A percentile compares a stretch with the other conserved stretches of the same genome.
phyloP scores from a whole-genome alignment of 768 basidiomycete genomes.

The Suillus alpinus region DNA sequence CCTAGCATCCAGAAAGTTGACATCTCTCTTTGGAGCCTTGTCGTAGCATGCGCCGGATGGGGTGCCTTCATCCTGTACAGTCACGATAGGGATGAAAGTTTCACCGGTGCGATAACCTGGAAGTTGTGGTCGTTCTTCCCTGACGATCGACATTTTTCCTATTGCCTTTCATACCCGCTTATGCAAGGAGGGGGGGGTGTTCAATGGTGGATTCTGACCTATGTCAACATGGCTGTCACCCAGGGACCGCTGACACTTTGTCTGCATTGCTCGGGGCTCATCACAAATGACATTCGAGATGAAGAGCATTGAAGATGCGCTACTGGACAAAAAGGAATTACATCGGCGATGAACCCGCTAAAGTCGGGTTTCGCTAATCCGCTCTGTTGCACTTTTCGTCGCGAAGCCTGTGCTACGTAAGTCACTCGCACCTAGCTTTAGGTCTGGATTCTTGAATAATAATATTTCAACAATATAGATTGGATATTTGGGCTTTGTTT shows the following conservation, averaged over 20 bases:
- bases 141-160: slow-evolving; percentile 14
- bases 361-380: slow-evolving; percentile 17
- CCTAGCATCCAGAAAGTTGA: too few relatives aligned
- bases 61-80: background rate
- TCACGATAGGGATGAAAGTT: background rate
- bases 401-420: slow-evolving; percentile 26
- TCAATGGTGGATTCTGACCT: too few relatives aligned
- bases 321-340: background rate
- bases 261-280: slow-evolving; percentile 23
- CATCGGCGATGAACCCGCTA: slow-evolving; percentile 19
- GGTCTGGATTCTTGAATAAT: too few relatives aligned
- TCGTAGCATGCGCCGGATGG: background rate
- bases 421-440: slow-evolving; percentile 3
- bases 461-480: too few relatives aligned
- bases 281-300: too few relatives aligned
- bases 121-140: slow-evolving; percentile 27
- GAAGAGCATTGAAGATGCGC: too few relatives aligned
- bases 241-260: slow-evolving; percentile 28
- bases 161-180: background rate
- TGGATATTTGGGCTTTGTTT: too few relatives aligned
- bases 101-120: slow-evolving; percentile 4
- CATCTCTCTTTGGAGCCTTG: background rate
- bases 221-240: slow-evolving; percentile 21
- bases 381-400: slow-evolving; percentile 10
- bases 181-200: slow-evolving; percentile 8